A percentile compares a stretch with the other conserved stretches of the same genome.
phyloP scores from a whole-genome alignment of 345 rosid species.

The Mallotus nudiflorus region DNA sequence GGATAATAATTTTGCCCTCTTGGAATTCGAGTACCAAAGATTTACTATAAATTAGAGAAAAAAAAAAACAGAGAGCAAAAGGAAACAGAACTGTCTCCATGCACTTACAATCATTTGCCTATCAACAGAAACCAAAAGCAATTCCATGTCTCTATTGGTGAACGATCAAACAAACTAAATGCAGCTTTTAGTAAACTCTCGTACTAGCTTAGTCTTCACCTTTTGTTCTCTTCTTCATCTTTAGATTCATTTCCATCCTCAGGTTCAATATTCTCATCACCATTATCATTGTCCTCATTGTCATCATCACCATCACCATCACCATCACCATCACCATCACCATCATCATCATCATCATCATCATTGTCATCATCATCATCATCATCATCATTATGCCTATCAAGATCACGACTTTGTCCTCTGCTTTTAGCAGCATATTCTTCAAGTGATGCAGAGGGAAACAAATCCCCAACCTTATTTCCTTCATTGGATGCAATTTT shows the following conservation, averaged over 20 bases:
- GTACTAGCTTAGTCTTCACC: not conserved
- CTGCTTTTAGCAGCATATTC: conserved; percentile 53
- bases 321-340: not conserved
- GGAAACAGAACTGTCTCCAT: not conserved
- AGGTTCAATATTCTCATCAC: too few relatives aligned
- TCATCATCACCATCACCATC: too few relatives aligned
- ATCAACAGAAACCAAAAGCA: not conserved
- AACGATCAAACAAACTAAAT: not conserved
- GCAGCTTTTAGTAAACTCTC: not conserved
- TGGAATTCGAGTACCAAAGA: too few relatives aligned
- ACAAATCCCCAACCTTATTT: conserved; percentile 74
- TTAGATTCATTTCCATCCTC: conserved; percentile 30
- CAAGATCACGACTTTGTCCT: not conserved
- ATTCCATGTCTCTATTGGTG: not conserved
- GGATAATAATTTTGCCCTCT: too few relatives aligned
- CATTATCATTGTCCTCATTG: too few relatives aligned
- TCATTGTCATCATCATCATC: conserved; percentile 11
- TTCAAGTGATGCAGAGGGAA: conserved; percentile 70
- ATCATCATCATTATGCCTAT: not conserved
- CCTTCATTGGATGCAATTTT: conserved; percentile 43
- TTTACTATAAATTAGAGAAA: too few relatives aligned
- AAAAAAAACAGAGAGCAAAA: too few relatives aligned
- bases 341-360: not conserved
- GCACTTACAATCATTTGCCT: not conserved
- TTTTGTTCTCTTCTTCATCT: too few relatives aligned